phyloP scores from a whole-genome alignment of 2,329 filamentous ascomycete species.

The Neonectria punicea region DNA sequence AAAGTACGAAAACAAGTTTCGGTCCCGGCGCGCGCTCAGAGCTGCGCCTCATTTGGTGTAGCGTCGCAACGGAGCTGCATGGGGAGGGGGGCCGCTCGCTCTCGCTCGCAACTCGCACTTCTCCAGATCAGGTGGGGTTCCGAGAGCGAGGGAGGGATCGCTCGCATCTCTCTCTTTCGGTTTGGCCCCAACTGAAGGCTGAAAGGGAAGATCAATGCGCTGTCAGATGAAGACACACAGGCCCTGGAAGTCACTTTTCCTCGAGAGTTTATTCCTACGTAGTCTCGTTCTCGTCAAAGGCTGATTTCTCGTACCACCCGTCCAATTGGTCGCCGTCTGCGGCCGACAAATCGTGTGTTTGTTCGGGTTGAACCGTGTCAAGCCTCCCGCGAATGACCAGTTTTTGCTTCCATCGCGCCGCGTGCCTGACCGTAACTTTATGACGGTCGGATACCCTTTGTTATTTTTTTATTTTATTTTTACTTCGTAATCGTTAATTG shows the following conservation, averaged over 20 bases:
- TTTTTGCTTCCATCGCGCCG: background rate
- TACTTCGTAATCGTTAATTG: background rate
- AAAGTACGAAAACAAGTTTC: constrained; percentile 4
- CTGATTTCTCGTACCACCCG: constrained; percentile 1
- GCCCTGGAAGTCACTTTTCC: background rate
- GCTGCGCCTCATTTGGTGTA: constrained; percentile 1
- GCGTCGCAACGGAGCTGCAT: background rate
- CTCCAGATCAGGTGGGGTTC: background rate
- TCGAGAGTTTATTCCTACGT: no score
- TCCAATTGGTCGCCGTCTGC: background rate
- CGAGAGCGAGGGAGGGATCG: background rate
- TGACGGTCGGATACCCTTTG: background rate
- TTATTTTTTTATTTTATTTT: no score
- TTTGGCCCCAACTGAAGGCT: no score
- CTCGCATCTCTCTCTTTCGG: background rate
- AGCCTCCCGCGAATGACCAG: background rate
- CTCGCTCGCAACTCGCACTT: background rate
- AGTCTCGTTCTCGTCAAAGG: background rate
- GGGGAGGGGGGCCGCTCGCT: no score
- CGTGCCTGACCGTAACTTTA: background rate
- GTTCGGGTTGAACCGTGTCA: constrained; percentile 1
- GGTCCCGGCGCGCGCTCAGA: background rate
- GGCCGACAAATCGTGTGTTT: constrained; percentile 1
- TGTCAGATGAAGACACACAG: background rate
- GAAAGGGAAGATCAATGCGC: background rate